These are phyloP conservation scores for Hydnomerulius pinastri DNA, from an alignment of 768 basidiomycete genomes.

Conservation along the genomic window DNA sequence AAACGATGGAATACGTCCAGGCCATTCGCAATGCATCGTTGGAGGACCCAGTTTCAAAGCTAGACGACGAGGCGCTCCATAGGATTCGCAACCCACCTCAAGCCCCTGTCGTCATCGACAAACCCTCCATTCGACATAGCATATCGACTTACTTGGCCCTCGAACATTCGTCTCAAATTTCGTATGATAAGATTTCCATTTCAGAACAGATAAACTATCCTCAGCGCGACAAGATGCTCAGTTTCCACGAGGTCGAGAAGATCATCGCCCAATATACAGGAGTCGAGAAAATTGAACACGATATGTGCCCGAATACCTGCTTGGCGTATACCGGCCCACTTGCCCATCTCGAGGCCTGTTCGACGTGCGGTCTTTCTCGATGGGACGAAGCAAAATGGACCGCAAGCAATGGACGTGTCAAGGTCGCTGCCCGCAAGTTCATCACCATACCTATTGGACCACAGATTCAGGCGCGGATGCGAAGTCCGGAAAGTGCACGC, in stretches of 20 bases:
- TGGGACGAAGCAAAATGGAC: neutral
- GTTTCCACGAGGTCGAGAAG: conserved; percentile 4
- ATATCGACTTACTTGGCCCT: conserved; percentile 5
- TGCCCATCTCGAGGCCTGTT: conserved; percentile 11
- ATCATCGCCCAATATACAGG: conserved; percentile 3
- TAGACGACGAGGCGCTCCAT: conserved; percentile 19
- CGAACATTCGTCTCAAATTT: neutral
- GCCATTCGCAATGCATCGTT: conserved; percentile 11
- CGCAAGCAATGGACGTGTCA: neutral
- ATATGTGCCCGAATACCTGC: conserved; percentile 32
- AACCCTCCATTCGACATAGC: conserved; percentile 8
- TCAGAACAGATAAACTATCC: neutral
- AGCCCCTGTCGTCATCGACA: conserved; percentile 15
- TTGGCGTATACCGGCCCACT: conserved; percentile 25
- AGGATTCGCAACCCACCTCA: conserved; percentile 29
- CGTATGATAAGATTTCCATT: neutral
- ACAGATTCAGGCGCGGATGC: conserved; percentile 42
- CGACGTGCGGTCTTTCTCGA: conserved; percentile 30
- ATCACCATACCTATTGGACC: conserved; percentile 23
- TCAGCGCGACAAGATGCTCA: conserved; percentile 7
- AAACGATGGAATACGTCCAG: conserved; percentile 9
- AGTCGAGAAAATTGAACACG: conserved; percentile 11
- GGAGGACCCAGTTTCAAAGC: conserved; percentile 6
- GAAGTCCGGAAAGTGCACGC: conserved; percentile 1
- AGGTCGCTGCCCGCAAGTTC: conserved; percentile 8